A percentile compares a stretch with the other conserved stretches of the same genome.
phyloP scores from a whole-genome alignment of 2,329 filamentous ascomycete genomes.

The Grosmannia serpens region DNA sequence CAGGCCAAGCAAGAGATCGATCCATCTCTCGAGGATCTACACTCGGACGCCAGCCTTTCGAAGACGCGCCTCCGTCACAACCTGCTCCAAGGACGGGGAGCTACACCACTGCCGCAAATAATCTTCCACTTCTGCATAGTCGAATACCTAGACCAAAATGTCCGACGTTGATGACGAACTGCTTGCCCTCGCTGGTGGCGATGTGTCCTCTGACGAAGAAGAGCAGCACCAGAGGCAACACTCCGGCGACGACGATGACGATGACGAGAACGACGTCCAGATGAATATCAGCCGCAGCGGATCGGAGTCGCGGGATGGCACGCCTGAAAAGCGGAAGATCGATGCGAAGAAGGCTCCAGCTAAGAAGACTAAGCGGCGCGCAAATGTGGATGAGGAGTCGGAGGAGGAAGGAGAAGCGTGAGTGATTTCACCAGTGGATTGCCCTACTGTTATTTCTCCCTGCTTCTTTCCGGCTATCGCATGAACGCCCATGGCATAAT shows the following conservation, averaged over 20 bases:
- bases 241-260: conserved; percentile 58
- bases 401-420: conserved; percentile 76
- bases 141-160: conserved; percentile 39
- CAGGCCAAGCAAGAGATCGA: not conserved
- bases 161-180: conserved; percentile 88
- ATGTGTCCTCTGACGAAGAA: conserved; percentile 49
- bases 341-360: conserved; percentile 23
- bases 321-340: conserved; percentile 20
- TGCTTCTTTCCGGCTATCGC: not conserved
- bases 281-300: conserved; percentile 39
- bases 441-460: not conserved
- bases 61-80: not conserved
- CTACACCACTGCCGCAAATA: not conserved
- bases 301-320: conserved; percentile 32
- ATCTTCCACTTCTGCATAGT: not conserved
- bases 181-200: conserved; percentile 80
- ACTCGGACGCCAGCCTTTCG: not conserved
- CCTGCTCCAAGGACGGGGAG: not conserved
- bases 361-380: conserved; percentile 40
- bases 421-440: conserved; percentile 22
- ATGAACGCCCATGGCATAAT: not conserved
- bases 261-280: conserved; percentile 43
- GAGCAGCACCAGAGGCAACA: conserved; percentile 22
- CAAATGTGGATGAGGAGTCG: conserved; percentile 40
- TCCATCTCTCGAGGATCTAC: not conserved